Evolutionary conservation across 768 basidiomycete species (phyloP), one percentile per base, ranked within the genome.

Genomic region (Naganishia kalamii): DNA sequence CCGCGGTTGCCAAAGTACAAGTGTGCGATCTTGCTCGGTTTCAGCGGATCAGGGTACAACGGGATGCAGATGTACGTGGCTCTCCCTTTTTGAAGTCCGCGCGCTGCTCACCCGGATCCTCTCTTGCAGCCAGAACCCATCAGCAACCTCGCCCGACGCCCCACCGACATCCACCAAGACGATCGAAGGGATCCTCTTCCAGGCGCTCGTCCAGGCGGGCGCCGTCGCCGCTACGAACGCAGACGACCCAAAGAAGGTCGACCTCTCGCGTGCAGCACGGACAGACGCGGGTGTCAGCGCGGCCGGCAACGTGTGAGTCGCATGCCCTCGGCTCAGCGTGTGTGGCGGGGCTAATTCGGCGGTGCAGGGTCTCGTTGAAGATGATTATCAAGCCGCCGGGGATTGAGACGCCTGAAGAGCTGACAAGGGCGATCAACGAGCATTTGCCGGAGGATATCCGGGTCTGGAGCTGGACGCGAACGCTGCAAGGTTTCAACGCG

Each of bases 271-370:
- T 32, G 91, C 94, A 8, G 96, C 96, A 21, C 83, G 96, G 10
- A 99, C 96, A 0, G 96, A 99, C 76, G 90, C 93, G 1, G 96
- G 96, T 27, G 96, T 99, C 7, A 93, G 96, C 75, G 96, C 96
- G 13, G 92, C 92, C 25, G 89, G 93, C 11, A 99, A 99, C 75
- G 80, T 93, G 88, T 98, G 2, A 88, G 90, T 27, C 25, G 48
- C 12, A 2, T 5, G 33, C 1, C 33, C 65, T 3, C 44, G 51
- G 40, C 41, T 46, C 21, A 52, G 27, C 21, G 23, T 43, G 29
- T 62, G n/a, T 23, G 21, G 41, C 29, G 48, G 15, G 17, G 4
- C 27, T 54, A 35, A 60, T 30, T 12, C 3, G 23, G 4, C 10
- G 52, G 23, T 21, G 17, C 67, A 78, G 74, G 13, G 74, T 79